A percentile compares a stretch with the other conserved stretches of the same genome.
Evolutionary conservation across 2,329 filamentous ascomycete genomes (phyloP).

Genomic region (Phyllosticta citribraziliensis): DNA sequence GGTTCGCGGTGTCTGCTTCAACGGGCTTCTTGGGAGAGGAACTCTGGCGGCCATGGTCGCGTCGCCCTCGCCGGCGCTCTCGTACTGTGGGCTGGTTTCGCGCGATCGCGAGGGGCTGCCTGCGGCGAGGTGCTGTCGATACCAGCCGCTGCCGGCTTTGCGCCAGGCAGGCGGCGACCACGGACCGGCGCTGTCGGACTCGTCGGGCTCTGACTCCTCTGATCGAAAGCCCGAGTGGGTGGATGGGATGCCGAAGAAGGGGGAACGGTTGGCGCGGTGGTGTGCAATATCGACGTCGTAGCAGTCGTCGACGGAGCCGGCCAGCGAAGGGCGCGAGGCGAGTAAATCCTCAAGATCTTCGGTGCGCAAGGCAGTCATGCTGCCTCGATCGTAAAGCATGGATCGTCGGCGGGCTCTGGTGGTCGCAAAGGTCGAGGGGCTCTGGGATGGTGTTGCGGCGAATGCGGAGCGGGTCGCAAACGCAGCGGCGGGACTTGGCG

Average conservation of each 20-base stretch:
- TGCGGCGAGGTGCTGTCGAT: constrained; percentile 28
- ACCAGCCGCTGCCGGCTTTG: constrained; percentile 50
- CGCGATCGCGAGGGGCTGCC: constrained; percentile 44
- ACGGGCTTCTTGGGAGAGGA: constrained; percentile 50
- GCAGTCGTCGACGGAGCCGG: constrained; percentile 29
- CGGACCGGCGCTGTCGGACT: constrained; percentile 40
- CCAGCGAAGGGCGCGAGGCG: constrained; percentile 23
- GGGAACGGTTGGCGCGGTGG: constrained; percentile 31
- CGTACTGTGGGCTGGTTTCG: constrained; percentile 50
- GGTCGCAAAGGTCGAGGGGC: constrained; percentile 1
- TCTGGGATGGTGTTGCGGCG: constrained; percentile 3
- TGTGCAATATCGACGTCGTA: constrained; percentile 27
- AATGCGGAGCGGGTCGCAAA: background rate
- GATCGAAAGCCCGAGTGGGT: constrained; percentile 57
- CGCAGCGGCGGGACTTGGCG: constrained; percentile 1
- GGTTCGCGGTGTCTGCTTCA: constrained; percentile 44
- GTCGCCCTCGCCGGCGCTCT: constrained; percentile 45
- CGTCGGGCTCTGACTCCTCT: constrained; percentile 33
- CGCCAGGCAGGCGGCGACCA: constrained; percentile 60
- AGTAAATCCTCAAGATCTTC: constrained; percentile 5
- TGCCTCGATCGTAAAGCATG: constrained; percentile 9
- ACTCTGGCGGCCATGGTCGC: constrained; percentile 45
- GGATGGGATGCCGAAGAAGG: constrained; percentile 45
- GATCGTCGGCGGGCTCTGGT: background rate
- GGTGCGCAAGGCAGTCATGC: constrained; percentile 5